A percentile compares a stretch with the other conserved stretches of the same genome.
phyloP scores from a whole-genome alignment of 768 basidiomycete species.

The Tephrocybe sp. region DNA sequence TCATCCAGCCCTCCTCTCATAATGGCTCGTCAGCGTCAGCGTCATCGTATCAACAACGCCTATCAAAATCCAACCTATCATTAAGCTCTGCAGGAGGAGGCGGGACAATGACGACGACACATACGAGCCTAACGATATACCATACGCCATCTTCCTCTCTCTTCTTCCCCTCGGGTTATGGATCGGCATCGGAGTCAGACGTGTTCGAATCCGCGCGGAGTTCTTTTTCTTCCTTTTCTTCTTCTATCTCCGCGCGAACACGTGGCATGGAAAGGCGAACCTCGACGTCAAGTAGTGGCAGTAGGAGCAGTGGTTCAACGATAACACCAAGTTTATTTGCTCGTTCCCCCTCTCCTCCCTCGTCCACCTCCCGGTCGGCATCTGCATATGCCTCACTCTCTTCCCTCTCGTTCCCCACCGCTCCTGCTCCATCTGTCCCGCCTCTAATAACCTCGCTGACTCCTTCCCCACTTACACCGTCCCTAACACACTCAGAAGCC shows the following conservation, averaged over 20 bases:
- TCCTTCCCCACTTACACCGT: slow-evolving; percentile 10
- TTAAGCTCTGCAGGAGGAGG: slow-evolving; percentile 49
- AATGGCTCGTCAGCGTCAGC: slow-evolving; percentile 25
- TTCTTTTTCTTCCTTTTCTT: slow-evolving; percentile 41
- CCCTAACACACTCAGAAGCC: not conserved
- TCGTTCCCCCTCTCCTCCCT: too few species aligned
- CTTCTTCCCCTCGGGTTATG: too few species aligned
- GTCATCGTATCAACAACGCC: slow-evolving; percentile 29
- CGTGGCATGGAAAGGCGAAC: too few species aligned
- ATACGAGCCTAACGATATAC: slow-evolving; percentile 61
- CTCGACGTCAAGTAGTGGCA: slow-evolving; percentile 21
- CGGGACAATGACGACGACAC: slow-evolving; percentile 58
- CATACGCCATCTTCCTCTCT: slow-evolving; percentile 82
- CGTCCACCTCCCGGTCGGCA: too few species aligned
- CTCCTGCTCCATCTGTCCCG: too few species aligned
- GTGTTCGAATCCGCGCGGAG: slow-evolving; percentile 59
- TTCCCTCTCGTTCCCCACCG: too few species aligned
- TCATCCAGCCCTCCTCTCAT: slow-evolving; percentile 15
- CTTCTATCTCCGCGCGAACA: slow-evolving; percentile 12
- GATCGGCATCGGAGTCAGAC: too few species aligned
- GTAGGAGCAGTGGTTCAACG: too few species aligned
- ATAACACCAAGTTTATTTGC: too few species aligned
- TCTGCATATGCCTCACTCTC: too few species aligned
- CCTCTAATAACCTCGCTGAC: slow-evolving; percentile 15
- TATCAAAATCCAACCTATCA: slow-evolving; percentile 41